These are phyloP conservation scores for Penicillium subrubescens DNA, from an alignment of 495 filamentous ascomycete genomes.

Conservation along the genomic window DNA sequence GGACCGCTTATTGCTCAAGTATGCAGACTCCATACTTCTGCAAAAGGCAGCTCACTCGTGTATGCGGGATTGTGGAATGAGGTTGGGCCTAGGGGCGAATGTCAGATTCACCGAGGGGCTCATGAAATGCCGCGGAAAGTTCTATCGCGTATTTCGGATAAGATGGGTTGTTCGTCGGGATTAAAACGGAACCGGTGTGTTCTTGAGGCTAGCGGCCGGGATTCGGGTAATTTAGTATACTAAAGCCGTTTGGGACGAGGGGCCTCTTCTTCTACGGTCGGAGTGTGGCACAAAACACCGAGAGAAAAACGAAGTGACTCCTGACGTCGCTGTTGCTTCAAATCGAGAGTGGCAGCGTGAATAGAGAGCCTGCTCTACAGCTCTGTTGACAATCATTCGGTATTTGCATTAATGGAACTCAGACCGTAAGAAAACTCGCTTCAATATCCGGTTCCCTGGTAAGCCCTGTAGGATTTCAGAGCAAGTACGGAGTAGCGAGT, in stretches of 20 bases:
- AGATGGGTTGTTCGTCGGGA: constrained; percentile 1
- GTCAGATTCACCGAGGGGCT: constrained; percentile 1
- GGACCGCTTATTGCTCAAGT: constrained; percentile 17
- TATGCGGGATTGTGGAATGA: not conserved
- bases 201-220: not conserved
- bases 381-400: no score
- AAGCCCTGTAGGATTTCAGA: not conserved
- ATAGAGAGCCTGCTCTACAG: no score
- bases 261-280: not conserved
- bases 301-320: no score
- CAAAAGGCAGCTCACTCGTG: not conserved
- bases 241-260: not conserved
- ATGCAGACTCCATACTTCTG: constrained; percentile 5
- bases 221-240: not conserved
- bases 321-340: no score
- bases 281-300: not conserved
- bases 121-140: constrained; percentile 1
- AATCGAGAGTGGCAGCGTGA: no score
- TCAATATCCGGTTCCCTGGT: not conserved
- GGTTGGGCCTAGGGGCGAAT: not conserved
- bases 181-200: not conserved
- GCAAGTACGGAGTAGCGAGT: not conserved
- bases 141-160: not conserved
- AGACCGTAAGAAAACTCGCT: not conserved
- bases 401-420: no score